Conservation (phyloP, 768 basidiomycete genomes). For the Botryobasidium botryosum region DNA sequence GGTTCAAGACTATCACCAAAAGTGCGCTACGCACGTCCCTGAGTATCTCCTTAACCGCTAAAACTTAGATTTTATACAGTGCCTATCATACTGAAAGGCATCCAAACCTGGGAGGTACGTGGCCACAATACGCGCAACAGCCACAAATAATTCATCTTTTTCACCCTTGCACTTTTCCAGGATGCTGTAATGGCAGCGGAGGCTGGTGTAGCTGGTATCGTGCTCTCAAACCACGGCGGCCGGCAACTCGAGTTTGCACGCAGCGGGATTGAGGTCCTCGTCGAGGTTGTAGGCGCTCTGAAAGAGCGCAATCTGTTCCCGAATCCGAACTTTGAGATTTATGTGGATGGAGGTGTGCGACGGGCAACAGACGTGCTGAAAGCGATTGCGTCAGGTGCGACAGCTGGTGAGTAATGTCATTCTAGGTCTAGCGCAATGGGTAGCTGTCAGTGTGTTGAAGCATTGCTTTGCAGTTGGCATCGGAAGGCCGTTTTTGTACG, state of each 20-base stretch:
- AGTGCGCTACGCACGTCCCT: conserved; percentile 22
- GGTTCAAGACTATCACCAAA: conserved; percentile 57
- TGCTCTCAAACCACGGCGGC: conserved; percentile 79
- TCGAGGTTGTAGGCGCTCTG: conserved; percentile 63
- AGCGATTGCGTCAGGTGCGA: conserved; percentile 78
- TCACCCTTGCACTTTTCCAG: conserved; percentile 18
- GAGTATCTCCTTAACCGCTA: conserved; percentile 5
- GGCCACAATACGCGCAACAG: background rate
- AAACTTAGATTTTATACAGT: conserved; percentile 28
- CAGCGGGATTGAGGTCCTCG: conserved; percentile 80
- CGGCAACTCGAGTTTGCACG: conserved; percentile 66
- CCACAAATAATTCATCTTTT: background rate
- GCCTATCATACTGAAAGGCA: conserved; percentile 84
- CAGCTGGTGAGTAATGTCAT: conserved; percentile 30
- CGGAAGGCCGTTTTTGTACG: conserved; percentile 76
- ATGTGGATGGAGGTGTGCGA: conserved; percentile 88
- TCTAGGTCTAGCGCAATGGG: no score
- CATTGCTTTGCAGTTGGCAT: conserved; percentile 39
- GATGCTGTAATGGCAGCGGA: conserved; percentile 81
- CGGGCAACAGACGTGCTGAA: conserved; percentile 82
- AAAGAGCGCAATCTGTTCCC: conserved; percentile 52
- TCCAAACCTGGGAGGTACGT: conserved; percentile 62
- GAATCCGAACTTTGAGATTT: conserved; percentile 55
- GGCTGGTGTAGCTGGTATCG: conserved; percentile 50
- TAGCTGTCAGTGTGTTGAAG: conserved; percentile 6